Percentiles rank a stretch among this genome's conserved stretches.
Conservation (phyloP, 257 asterid species). For the Nicotiana knightiana region DNA sequence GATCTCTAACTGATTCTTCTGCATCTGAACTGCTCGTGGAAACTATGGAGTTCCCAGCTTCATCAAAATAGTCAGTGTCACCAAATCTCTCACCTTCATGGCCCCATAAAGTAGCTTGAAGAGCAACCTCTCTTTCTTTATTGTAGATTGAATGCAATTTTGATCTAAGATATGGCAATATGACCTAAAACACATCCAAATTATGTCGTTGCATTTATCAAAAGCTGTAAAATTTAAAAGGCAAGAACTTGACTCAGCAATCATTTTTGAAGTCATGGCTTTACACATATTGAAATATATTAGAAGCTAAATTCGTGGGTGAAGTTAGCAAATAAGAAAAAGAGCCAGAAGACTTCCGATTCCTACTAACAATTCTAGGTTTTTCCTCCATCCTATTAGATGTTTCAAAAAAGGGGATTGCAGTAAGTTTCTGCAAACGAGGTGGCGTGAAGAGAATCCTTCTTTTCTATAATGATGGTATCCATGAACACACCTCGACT, state of each 20-base stretch:
- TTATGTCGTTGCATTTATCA: background rate
- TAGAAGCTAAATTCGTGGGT: background rate
- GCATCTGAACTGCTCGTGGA: slow-evolving; percentile 37
- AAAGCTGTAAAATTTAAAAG: background rate
- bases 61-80: slow-evolving; percentile 36
- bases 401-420: background rate
- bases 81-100: slow-evolving; percentile 61
- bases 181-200: slow-evolving; percentile 43
- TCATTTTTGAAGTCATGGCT: background rate
- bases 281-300: background rate
- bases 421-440: background rate
- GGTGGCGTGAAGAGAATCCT: too few species aligned
- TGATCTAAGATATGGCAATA: slow-evolving; percentile 83
- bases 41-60: slow-evolving; percentile 31
- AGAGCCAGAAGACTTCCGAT: background rate
- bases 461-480: too few species aligned
- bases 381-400: background rate
- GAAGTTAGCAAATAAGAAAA: background rate
- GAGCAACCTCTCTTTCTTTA: slow-evolving; percentile 88
- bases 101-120: slow-evolving; percentile 98
- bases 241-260: background rate
- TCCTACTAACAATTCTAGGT: background rate
- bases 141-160: slow-evolving; percentile 73
- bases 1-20: slow-evolving; percentile 50
- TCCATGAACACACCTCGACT: too few species aligned